These are phyloP conservation scores for Paracoccidioides brasiliensis DNA, from an alignment of 2,329 filamentous ascomycete species.

Conservation along the genomic window DNA sequence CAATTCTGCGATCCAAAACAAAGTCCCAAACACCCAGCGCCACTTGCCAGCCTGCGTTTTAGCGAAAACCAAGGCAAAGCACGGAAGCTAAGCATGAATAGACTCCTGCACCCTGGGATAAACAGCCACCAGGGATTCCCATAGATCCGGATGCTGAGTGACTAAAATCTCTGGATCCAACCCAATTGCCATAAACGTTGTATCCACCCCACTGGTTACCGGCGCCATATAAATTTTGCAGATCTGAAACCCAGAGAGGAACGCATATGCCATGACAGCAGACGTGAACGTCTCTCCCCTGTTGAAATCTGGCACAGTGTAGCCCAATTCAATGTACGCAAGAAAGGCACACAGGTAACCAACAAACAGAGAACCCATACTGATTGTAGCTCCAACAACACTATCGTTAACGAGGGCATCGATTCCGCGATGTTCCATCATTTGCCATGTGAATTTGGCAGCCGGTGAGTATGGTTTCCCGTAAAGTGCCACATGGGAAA, in stretches of 20 bases:
- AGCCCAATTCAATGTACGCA: slow-evolving; percentile 74
- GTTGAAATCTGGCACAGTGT: slow-evolving; percentile 72
- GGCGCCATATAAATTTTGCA: slow-evolving; percentile 83
- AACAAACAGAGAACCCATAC: slow-evolving; percentile 70
- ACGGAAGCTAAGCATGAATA: slow-evolving; percentile 46
- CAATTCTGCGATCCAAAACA: not conserved
- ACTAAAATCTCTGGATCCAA: slow-evolving; percentile 59
- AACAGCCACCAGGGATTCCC: slow-evolving; percentile 61
- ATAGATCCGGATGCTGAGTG: slow-evolving; percentile 68
- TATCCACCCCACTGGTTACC: slow-evolving; percentile 76
- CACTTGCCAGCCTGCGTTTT: not conserved
- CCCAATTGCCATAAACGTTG: slow-evolving; percentile 70
- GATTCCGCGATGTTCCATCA: slow-evolving; percentile 86
- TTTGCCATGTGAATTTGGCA: slow-evolving; percentile 77
- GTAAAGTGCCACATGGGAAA: slow-evolving; percentile 85
- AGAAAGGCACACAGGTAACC: slow-evolving; percentile 70
- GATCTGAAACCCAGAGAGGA: slow-evolving; percentile 82
- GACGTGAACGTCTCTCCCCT: slow-evolving; percentile 53
- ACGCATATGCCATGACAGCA: slow-evolving; percentile 70
- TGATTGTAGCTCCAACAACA: slow-evolving; percentile 58
- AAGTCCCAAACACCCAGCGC: not conserved
- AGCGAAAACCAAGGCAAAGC: not conserved
- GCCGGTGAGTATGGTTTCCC: slow-evolving; percentile 77
- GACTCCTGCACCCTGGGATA: slow-evolving; percentile 75
- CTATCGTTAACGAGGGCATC: slow-evolving; percentile 85